Conservation (phyloP, 2,329 filamentous ascomycete species). For the Xylariaceae sp. region DNA sequence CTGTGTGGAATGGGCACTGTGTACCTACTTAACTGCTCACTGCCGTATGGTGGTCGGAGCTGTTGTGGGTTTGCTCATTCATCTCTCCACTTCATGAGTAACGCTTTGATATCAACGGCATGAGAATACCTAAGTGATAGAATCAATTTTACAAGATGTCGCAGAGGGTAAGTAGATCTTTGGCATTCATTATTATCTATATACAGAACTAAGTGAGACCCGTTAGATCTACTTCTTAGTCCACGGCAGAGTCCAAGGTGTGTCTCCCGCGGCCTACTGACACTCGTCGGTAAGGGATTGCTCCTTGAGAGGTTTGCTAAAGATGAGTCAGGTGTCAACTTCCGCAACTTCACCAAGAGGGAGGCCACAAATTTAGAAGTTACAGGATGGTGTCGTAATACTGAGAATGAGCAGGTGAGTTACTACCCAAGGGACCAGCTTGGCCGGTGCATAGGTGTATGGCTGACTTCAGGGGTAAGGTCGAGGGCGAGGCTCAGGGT, state of each 20-base stretch:
- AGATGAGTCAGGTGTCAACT: constrained; percentile 46
- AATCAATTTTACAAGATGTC: constrained; percentile 14
- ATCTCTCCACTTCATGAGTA: not conserved
- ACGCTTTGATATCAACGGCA: not conserved
- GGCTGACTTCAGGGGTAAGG: constrained; percentile 46
- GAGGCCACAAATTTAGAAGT: constrained; percentile 46
- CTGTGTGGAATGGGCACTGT: not conserved
- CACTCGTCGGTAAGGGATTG: not conserved
- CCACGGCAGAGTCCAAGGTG: constrained; percentile 67
- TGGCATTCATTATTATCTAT: not conserved
- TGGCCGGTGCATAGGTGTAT: not conserved
- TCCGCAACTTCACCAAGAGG: constrained; percentile 52
- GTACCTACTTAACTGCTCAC: not conserved
- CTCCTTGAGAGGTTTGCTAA: constrained; percentile 8
- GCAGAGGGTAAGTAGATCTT: constrained; percentile 17
- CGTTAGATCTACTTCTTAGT: constrained; percentile 56
- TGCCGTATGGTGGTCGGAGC: too few relatives aligned
- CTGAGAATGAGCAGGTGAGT: constrained; percentile 48
- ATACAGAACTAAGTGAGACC: not conserved
- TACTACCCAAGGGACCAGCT: not conserved
- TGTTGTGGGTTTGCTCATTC: not conserved
- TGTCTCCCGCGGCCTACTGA: not conserved
- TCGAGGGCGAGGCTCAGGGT: constrained; percentile 86
- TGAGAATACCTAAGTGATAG: not conserved
- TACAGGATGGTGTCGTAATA: constrained; percentile 60